These are phyloP conservation scores for Oryza rufipogon DNA, from an alignment of 176 grass and related monocot genomes.

Conservation along the genomic window DNA sequence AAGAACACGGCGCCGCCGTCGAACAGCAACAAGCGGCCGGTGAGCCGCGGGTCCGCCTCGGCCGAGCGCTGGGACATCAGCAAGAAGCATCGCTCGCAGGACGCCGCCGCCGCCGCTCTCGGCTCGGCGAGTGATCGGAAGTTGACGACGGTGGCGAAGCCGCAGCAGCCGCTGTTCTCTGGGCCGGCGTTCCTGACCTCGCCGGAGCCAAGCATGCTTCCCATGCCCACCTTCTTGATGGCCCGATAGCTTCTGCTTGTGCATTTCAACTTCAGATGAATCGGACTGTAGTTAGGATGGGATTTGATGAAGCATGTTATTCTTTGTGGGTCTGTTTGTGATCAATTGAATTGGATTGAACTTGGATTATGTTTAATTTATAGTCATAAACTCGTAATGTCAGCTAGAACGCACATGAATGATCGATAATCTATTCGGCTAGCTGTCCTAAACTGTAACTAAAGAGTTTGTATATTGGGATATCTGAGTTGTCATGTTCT, in stretches of 20 bases:
- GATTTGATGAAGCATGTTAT: no score
- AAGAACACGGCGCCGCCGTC: neutral
- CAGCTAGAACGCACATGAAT: no score
- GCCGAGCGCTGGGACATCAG: neutral
- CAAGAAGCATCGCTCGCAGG: neutral
- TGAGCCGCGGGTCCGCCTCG: neutral
- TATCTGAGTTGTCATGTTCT: no score
- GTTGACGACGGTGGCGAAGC: neutral
- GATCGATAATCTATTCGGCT: no score
- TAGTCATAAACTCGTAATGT: no score
- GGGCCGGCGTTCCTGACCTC: neutral
- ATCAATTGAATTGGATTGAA: no score
- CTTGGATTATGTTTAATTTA: no score
- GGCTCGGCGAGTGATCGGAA: no score
- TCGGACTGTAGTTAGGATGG: neutral
- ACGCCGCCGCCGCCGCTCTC: neutral
- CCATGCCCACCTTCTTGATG: neutral
- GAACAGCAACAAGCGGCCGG: neutral
- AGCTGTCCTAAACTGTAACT: no score
- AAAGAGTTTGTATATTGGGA: no score
- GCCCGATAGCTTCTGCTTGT: neutral
- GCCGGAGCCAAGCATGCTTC: conserved; percentile 9
- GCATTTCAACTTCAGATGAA: neutral
- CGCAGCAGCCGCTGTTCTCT: neutral
- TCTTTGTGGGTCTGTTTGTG: no score